phyloP scores from a whole-genome alignment of 2,329 filamentous ascomycete genomes.

The Aspergillus floridensis region DNA sequence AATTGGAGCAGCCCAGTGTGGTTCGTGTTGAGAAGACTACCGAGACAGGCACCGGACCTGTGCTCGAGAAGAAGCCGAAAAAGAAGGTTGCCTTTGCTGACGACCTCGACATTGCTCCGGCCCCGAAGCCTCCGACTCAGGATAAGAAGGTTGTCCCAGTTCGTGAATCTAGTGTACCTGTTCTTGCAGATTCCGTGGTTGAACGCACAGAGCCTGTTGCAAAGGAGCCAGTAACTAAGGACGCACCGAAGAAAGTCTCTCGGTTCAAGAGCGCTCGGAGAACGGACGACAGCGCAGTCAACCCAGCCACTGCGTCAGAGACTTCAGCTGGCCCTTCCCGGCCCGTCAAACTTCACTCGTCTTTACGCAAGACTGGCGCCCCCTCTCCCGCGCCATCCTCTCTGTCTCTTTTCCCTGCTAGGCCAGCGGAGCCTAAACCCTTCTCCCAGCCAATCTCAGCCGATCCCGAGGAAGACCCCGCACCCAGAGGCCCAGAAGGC shows the following conservation, averaged over 20 bases:
- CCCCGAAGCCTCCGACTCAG: slow-evolving; percentile 29
- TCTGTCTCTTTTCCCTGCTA: slow-evolving; percentile 40
- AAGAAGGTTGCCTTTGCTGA: slow-evolving; percentile 83
- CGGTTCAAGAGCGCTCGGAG: slow-evolving; percentile 44
- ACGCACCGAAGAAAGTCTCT: slow-evolving; percentile 41
- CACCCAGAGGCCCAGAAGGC: slow-evolving; percentile 44
- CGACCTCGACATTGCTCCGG: slow-evolving; percentile 66
- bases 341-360: slow-evolving; percentile 19
- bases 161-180: slow-evolving; percentile 27
- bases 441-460: slow-evolving; percentile 39
- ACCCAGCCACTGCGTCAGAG: slow-evolving; percentile 8
- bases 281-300: slow-evolving; percentile 8
- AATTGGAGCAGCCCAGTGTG: slow-evolving; percentile 28
- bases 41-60: slow-evolving; percentile 9
- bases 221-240: slow-evolving; percentile 17
- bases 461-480: slow-evolving; percentile 17
- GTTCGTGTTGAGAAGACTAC: slow-evolving; percentile 25
- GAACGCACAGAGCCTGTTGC: slow-evolving; percentile 37
- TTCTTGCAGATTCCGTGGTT: slow-evolving; percentile 44
- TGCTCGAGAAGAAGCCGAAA: slow-evolving; percentile 31
- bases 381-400: slow-evolving; percentile 23
- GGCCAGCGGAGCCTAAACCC: slow-evolving; percentile 35
- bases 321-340: slow-evolving; percentile 15
- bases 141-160: slow-evolving; percentile 30
- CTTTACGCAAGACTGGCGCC: slow-evolving; percentile 22